These are phyloP conservation scores for Infundibulicybe gibba DNA, from an alignment of 768 basidiomycete species.

Conservation along the genomic window DNA sequence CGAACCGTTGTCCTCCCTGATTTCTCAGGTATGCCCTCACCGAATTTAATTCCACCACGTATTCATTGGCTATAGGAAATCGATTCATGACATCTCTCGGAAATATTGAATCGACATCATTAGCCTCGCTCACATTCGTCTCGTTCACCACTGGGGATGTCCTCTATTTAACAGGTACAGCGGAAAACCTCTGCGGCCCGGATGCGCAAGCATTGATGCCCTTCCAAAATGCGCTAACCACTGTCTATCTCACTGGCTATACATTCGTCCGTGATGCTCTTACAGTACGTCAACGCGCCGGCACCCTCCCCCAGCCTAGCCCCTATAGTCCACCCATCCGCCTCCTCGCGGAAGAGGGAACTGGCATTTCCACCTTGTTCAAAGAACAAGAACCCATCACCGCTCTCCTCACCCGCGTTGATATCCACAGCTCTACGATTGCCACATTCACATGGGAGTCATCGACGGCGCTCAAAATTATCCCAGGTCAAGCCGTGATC, in stretches of 20 bases:
- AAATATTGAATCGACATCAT: constrained; percentile 38
- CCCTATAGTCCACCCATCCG: constrained; percentile 8
- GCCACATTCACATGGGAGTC: constrained; percentile 2
- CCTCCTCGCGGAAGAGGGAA: constrained; percentile 6
- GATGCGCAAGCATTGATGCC: constrained; percentile 6
- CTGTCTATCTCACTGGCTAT: constrained; percentile 5
- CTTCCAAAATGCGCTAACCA: constrained; percentile 1
- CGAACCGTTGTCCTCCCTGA: constrained; percentile 45
- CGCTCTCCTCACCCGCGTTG: background rate
- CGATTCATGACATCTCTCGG: constrained; percentile 48
- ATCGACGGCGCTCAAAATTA: background rate
- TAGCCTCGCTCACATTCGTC: constrained; percentile 42
- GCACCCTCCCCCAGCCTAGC: background rate
- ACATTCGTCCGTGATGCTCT: constrained; percentile 4
- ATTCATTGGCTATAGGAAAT: constrained; percentile 29
- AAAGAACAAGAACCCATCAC: background rate
- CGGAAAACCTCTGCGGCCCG: constrained; percentile 34
- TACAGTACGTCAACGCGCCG: constrained; percentile 1
- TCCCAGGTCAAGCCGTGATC: constrained; percentile 4
- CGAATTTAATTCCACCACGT: no score
- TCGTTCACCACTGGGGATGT: constrained; percentile 40
- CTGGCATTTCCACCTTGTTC: background rate
- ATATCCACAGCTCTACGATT: constrained; percentile 2
- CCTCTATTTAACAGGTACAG: constrained; percentile 48
- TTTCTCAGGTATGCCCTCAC: constrained; percentile 32